Evolutionary conservation across 106 monocot genomes (phyloP), one percentile per base, ranked within the genome.

Genomic region (Phalaenopsis aphrodite): DNA sequence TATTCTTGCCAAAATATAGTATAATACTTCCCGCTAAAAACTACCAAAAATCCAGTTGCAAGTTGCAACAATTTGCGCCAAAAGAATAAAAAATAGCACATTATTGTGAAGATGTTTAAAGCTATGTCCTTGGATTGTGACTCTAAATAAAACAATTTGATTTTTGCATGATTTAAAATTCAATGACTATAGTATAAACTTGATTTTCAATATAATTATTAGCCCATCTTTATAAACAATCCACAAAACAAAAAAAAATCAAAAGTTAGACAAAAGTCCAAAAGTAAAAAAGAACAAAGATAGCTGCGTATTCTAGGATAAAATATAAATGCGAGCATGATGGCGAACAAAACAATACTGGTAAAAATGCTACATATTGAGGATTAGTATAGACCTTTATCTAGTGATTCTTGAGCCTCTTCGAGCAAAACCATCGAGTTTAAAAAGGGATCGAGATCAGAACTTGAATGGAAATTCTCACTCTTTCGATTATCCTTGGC

Each of bases 351-450:
- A 39, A 14, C 39, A 36, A 69, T 39, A 69, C 14, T 39, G 30
- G 15, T 15, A 69, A 38, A 3, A 23, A 69, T 39, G 15, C 69
- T 41, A 69, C 39, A 39, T 11, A 69, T 36, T 15, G 69, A 37
- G 49, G 36, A 55, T 24, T 23, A 1, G 48, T 48, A 49, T 24
- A 14, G 82, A 99, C 99, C 99, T 82, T 79, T 87, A 78, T 93
- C 99, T 55, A 99, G 95, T 9, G 91, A 86, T 86, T 99, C 90
- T 56, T 95, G 89, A 58, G 88, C 79, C 42, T 78, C 89, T 42
- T 91, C 85, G n/a, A 99, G 93, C 67, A 85, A 58, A 75, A 41
- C 55, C 56, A 94, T 64, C 6, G 94, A 86, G 37, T 95, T 83
- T 1, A 75, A 46, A 72, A 89, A 88, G 41, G 89, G 89, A 85